Base-by-base conservation (phyloP, 257 asterid genomes). In the Ilex aquifolium region DNA sequence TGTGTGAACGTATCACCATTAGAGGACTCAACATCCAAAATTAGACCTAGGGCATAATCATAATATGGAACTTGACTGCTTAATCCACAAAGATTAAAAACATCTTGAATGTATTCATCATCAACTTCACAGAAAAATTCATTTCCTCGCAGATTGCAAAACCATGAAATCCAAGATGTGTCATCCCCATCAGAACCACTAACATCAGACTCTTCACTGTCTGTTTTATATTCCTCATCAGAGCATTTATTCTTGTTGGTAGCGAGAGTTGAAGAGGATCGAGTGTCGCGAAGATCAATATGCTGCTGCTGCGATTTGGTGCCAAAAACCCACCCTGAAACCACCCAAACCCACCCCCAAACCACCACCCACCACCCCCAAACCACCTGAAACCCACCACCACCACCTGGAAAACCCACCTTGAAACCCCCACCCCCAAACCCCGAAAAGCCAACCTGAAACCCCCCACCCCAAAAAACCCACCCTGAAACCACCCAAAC, bases 181-280 rank as follows among this genome's bases (percentile, higher is more conserved):
- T 83, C 90, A 42, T 83, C 90, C 64, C 79, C 90, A 52, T 83
- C 90, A 55, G 90, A 80, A 50, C 90, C 90, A 69, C 90, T 80
- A 60, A 80, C 83, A 61, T 83, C 86, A 59, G 90, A 83, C 63
- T 76, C 90, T 70, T 80, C 90, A 39, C 81, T 80, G 73, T 83
- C 86, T 10, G 90, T 83, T 62, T 83, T 87, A 48, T 87, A 83
- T 72, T 78, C 90, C 71, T 80, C 82, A 50, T 77, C 80, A 31
- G 86, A 80, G 36, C 65, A 60, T 61, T 77, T 80, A 59, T 69
- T 76, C 68, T 71, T 80, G 70, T 11, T 71, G 62, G 66, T 49
- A 17, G 69, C 36, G 51, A 70, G 75, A 67, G 65, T 63, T 42
- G 80, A 74, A 12, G 82, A 69, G 17, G 79, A 49, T 8, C 42